These are phyloP conservation scores for Zygoascus biomembranicola DNA, from an alignment of 805 yeast genomes.

Conservation along the genomic window DNA sequence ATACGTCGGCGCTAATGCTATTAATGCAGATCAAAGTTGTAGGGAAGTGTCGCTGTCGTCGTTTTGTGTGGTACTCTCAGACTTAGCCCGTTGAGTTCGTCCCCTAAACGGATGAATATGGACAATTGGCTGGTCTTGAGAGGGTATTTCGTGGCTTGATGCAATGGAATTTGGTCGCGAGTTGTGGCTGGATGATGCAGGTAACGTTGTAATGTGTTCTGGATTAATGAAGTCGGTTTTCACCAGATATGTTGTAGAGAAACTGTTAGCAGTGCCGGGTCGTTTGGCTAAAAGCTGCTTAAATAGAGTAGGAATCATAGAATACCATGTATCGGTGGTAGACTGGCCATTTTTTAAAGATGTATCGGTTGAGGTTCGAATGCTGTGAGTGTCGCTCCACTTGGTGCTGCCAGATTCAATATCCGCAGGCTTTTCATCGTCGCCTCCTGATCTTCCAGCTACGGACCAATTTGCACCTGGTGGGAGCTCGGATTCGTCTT, in stretches of 20 bases:
- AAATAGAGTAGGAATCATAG: neutral
- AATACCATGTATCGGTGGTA: neutral
- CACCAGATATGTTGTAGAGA: neutral
- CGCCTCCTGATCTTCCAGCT: neutral
- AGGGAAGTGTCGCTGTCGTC: neutral
- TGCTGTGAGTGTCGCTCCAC: neutral
- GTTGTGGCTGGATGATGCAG: neutral
- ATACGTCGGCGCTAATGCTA: neutral
- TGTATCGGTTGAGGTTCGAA: neutral
- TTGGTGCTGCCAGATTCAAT: neutral
- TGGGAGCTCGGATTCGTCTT: constrained; percentile 7
- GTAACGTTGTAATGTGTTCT: neutral
- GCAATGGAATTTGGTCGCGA: neutral
- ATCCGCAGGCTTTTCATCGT: neutral
- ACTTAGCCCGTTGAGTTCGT: neutral
- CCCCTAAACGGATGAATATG: constrained; percentile 3
- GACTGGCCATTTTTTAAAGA: neutral
- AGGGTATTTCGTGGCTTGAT: neutral
- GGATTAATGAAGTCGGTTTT: neutral
- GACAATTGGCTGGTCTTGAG: neutral
- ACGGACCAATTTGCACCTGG: too few relatives aligned
- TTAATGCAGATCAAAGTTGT: too few relatives aligned
- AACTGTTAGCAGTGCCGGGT: neutral
- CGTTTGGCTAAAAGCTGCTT: neutral
- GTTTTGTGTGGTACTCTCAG: neutral